A percentile compares a stretch with the other conserved stretches of the same genome.
Evolutionary conservation across 768 basidiomycete genomes (phyloP).

Genomic region (Leccinum ochraceum): DNA sequence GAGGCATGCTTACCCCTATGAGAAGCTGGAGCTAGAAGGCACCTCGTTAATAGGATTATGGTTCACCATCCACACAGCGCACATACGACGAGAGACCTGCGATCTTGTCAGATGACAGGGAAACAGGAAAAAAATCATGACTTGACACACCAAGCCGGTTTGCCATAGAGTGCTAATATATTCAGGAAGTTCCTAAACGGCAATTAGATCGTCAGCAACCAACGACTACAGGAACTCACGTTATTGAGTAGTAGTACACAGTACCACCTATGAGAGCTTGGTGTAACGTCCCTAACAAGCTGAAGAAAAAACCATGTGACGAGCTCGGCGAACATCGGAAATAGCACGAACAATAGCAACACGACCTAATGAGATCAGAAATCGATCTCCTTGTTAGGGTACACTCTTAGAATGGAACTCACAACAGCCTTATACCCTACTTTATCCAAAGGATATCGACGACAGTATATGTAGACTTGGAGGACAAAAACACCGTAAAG

Average conservation of each 20-base stretch:
- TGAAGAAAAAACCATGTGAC: conserved; percentile 20
- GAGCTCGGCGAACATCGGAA: not conserved
- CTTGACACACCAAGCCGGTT: conserved; percentile 46
- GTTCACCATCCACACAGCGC: conserved; percentile 5
- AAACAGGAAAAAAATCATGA: not conserved
- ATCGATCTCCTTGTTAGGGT: not conserved
- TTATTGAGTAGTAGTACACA: conserved; percentile 55
- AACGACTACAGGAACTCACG: conserved; percentile 37
- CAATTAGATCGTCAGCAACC: conserved; percentile 6
- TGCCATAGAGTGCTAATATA: conserved; percentile 36
- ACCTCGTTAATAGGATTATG: conserved; percentile 3
- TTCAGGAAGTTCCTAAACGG: conserved; percentile 42
- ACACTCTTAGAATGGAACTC: conserved; percentile 26
- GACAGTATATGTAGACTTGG: conserved; percentile 57
- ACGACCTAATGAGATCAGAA: conserved; percentile 28
- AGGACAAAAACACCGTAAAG: conserved; percentile 54
- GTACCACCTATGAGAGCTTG: conserved; percentile 52
- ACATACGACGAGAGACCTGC: conserved; percentile 53
- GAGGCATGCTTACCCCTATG: conserved; percentile 34
- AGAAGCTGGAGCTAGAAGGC: conserved; percentile 44
- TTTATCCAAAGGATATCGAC: conserved; percentile 55
- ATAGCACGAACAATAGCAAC: conserved; percentile 32
- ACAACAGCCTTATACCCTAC: conserved; percentile 51
- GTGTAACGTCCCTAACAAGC: conserved; percentile 49
- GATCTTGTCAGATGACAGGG: conserved; percentile 18